Evolutionary conservation across 495 filamentous ascomycete species (phyloP).

Genomic region (Zalerion maritima): DNA sequence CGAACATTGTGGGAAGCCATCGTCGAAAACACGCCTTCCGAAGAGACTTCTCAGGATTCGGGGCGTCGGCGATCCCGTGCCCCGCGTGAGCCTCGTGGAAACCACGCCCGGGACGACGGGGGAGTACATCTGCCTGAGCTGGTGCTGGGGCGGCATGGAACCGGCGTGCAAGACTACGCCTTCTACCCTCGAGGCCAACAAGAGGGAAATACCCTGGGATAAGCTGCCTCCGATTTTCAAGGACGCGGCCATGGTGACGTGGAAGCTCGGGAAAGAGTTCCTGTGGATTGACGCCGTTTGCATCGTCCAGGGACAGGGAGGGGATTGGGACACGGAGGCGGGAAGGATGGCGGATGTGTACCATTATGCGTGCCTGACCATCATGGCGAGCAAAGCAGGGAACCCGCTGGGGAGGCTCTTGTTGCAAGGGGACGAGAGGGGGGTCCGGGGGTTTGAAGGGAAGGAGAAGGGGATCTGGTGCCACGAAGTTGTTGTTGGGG

Average conservation of each 20-base stretch:
- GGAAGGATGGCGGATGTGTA: slow-evolving; percentile 6
- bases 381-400: slow-evolving; percentile 6
- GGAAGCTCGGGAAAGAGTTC: slow-evolving; percentile 4
- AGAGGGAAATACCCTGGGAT: slow-evolving; percentile 2
- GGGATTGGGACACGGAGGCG: slow-evolving; percentile 8
- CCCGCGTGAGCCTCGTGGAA: too few species aligned
- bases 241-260: slow-evolving; percentile 5
- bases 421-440: slow-evolving; percentile 3
- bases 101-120: too few species aligned
- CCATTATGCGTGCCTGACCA: slow-evolving; percentile 5
- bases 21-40: too few species aligned
- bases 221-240: slow-evolving; percentile 5
- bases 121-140: too few species aligned
- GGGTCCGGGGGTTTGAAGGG: neutral
- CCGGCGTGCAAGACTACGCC: slow-evolving; percentile 7
- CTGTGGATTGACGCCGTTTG: slow-evolving; percentile 11
- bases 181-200: neutral
- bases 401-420: too few species aligned
- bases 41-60: too few species aligned
- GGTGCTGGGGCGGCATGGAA: too few species aligned
- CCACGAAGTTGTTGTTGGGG: slow-evolving; percentile 2
- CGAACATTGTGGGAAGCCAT: too few species aligned
- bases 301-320: slow-evolving; percentile 7
- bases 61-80: too few species aligned
- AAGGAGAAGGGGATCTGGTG: too few species aligned